Evolutionary conservation across 352 stramenopile genomes (phyloP).

Genomic region (Discostella stelligera): DNA sequence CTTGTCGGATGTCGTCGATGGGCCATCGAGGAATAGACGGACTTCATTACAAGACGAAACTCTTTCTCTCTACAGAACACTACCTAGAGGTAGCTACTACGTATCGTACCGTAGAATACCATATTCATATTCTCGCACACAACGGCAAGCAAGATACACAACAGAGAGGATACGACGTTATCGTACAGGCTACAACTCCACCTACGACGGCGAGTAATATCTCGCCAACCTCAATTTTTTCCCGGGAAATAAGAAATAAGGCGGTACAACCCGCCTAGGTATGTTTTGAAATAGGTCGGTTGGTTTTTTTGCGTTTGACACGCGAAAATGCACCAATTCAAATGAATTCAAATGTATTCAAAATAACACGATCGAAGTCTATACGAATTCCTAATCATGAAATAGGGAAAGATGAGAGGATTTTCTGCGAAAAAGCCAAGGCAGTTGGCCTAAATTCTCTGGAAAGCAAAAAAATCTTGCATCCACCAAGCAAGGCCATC

Average conservation of each 20-base stretch:
- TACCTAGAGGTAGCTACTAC: too few species aligned
- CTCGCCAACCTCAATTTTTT: too few species aligned
- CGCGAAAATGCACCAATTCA: neutral
- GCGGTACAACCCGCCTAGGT: neutral
- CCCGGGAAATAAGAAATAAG: too few species aligned
- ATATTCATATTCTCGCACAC: too few species aligned
- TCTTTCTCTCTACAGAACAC: too few species aligned
- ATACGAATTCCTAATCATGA: neutral
- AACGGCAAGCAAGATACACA: too few species aligned
- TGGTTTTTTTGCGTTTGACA: neutral
- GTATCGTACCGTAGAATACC: too few species aligned
- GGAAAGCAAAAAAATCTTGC: neutral
- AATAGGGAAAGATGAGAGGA: neutral
- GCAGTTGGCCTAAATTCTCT: neutral
- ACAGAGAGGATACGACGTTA: neutral
- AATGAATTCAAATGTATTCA: neutral
- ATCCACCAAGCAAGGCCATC: too few species aligned
- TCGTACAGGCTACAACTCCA: neutral
- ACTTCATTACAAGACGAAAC: too few species aligned
- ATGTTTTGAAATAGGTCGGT: neutral
- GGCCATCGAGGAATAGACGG: too few species aligned
- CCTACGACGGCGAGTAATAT: neutral
- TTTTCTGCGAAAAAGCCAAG: neutral
- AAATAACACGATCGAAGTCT: neutral
- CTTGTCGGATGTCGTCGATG: too few species aligned